Evolutionary conservation across 345 rosid species (phyloP), one percentile per base, ranked within the genome.

Genomic region (Cochlearia excelsa): DNA sequence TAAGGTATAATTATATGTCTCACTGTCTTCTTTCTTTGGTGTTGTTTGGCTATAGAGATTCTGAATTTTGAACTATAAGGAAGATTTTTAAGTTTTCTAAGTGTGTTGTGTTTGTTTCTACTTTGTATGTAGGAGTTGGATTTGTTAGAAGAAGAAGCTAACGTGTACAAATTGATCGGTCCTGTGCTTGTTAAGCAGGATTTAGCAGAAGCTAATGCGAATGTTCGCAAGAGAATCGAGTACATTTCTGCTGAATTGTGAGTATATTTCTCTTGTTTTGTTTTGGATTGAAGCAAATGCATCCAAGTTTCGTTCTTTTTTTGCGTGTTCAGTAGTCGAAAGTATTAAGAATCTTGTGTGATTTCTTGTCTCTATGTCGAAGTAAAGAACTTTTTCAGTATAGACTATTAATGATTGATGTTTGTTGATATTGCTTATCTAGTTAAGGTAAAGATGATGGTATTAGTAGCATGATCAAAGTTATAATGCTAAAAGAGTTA

Each of bases 171-270:
- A 54, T 69, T 93, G 91, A 89, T 89, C 30, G 97, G 99, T 41
- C 96, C 97, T 0, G 96, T 93, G 58, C 88, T 93, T 10, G 99
- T 89, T 80, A 89, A 89, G 81, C 99, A 93, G 73, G 89, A 88
- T 75, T 68, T 92, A 71, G 98, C 97, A 0, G 95, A 92, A 81
- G 97, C 97, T 10, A 92, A 92, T 77, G 98, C 97, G 3, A 88
- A 88, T 57, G 94, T 92, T 37, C 89, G 91, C 62, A 92, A 92
- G 79, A 72, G 98, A 73, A 92, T 92, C 6, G 96, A 92, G 6
- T 92, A 88, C 75, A 86, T 92, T 61, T 81, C 93, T 45, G 96
- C 90, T 68, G 96, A 92, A 79, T 60, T 88, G 96, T 91, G 77
- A 30, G 89, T 57, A 16, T 16, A 16, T 16, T 16, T 16, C 23